Base-by-base conservation (phyloP, 1,284 basidiomycete genomes). In the Lignosus rhinocerotis region DNA sequence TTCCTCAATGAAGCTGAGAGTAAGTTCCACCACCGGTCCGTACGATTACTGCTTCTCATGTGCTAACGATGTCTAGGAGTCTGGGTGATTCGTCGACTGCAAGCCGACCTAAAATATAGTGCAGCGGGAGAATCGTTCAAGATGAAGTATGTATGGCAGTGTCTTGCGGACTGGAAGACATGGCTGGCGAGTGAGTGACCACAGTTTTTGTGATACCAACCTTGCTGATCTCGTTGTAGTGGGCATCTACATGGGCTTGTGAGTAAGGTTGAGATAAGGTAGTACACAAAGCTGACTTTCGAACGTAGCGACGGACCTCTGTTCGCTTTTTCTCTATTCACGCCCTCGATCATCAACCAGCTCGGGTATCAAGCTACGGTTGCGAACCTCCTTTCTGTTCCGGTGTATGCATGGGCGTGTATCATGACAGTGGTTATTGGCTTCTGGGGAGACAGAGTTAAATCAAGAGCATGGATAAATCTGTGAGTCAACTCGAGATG, bases 261-360 rank as follows among this genome's bases (percentile, higher is more conserved):
- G 61, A 63, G 74, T 62, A 39, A 39, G 6, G 39, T 16, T 21
- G 1, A 10, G 9, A 9, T 17, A 11, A 12, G 6, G 8, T 31
- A 12, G 34, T 12, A 16, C 11, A 2, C n/a, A 7, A 17, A n/a
- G 45, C 25, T 51, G 8, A 39, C 21, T 12, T 10, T 9, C 46
- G 16, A 51, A 17, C 30, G 45, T 52, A 78, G 80, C 55, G 77
- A 80, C 53, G 78, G 77, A 3, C 82, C 84, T 0, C 68, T 85
- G 33, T 85, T 78, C 54, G 79, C 82, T 0, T 85, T 85, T 64
- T 77, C 78, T 1, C 70, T 85, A 0, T 85, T 86, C 65, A 78
- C 80, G 0, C 84, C 84, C 1, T 82, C 78, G 3, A 82, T 83
- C 54, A 79, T 83, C 55, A 77, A 73, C 51, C 70, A 82, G 69